Base-by-base conservation (phyloP, 495 filamentous ascomycete species). In the Hamigera avellanea region DNA sequence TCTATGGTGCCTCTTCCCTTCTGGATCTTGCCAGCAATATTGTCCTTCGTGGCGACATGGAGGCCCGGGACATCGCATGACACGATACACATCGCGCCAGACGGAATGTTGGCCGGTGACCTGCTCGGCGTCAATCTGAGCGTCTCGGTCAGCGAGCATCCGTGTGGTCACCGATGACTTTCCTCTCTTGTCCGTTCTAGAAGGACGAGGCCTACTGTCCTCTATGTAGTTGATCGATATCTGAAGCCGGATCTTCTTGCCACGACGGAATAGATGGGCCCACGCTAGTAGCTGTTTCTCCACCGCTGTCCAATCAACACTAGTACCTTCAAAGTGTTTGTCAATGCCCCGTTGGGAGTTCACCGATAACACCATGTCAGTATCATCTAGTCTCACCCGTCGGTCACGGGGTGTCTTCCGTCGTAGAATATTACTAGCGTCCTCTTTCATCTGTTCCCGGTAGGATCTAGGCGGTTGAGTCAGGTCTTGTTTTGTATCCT, bases 401-500 rank as follows among this genome's bases (percentile, higher is more conserved):
- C 38, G 40, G 37, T 25, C 8, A 31, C 28, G 38, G 19, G 35
- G 35, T 43, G 8, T 37, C 32, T 41, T 46, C 32, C 37, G 37
- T 25, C 41, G 35, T 37, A 37, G 21, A 36, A 41, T 33, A 38
- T 19, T 35, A 18, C 23, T 3, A 21, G 43, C 31, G 0, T 39
- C 34, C 16, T 44, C 35, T 28, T 43, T 37, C 23, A 46, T 43
- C 25, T 40, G 4, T 43, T 40, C 45, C 50, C 42, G 49, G 34
- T 49, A 56, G 9, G 14, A 19, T 19, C 26, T 35, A 44, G 57
- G 52, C 35, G 39, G 42, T 36, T 57, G 32, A 35, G 55, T 50
- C 21, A 59, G 21, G 37, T 59, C 50, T 49, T 40, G 45, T 45
- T 61, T 53, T 37, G 48, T 66, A 40, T 59, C 56, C 43, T 50